Evolutionary conservation across 129 eudicot genomes (phyloP).

Genomic region (Apium graveolens): DNA sequence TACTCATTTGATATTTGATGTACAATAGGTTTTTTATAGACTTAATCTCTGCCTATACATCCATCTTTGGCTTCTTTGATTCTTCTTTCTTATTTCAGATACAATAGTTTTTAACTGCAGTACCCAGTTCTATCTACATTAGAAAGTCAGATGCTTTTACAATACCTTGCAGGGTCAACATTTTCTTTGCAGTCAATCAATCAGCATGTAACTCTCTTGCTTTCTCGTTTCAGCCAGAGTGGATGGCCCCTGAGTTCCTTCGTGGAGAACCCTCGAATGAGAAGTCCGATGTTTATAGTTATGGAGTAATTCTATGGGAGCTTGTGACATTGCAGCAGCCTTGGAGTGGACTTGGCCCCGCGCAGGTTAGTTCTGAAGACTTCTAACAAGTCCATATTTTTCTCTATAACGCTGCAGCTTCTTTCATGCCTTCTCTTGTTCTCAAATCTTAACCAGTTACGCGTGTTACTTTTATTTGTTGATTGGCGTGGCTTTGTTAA

Average conservation of each 20-base stretch:
- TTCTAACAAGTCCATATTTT: not conserved
- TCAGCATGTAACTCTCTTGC: constrained; percentile 24
- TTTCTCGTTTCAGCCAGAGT: constrained; percentile 74
- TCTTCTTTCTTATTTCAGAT: not conserved
- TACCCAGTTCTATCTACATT: not conserved
- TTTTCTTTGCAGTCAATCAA: constrained; percentile 12
- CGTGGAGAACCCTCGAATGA: constrained; percentile 94
- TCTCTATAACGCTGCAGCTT: not conserved
- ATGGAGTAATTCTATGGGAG: constrained; percentile 98
- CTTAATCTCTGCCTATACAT: not conserved
- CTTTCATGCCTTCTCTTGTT: not conserved
- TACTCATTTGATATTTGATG: not conserved
- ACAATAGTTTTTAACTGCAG: not conserved
- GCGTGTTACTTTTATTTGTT: constrained; percentile 1
- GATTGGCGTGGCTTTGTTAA: constrained; percentile 1
- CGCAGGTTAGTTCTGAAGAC: constrained; percentile 49
- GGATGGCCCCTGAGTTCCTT: constrained; percentile 99
- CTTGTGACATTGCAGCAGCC: constrained; percentile 94
- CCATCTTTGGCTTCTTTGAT: not conserved
- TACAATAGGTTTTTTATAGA: not conserved
- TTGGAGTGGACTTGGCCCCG: constrained; percentile 88
- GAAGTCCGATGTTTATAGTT: constrained; percentile 90
- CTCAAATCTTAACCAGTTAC: not conserved
- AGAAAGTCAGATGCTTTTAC: constrained; percentile 9
- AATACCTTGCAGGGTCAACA: constrained; percentile 10